Conservation (phyloP, 2,329 filamentous ascomycete species). For the Phaeosphaeria sp. region DNA sequence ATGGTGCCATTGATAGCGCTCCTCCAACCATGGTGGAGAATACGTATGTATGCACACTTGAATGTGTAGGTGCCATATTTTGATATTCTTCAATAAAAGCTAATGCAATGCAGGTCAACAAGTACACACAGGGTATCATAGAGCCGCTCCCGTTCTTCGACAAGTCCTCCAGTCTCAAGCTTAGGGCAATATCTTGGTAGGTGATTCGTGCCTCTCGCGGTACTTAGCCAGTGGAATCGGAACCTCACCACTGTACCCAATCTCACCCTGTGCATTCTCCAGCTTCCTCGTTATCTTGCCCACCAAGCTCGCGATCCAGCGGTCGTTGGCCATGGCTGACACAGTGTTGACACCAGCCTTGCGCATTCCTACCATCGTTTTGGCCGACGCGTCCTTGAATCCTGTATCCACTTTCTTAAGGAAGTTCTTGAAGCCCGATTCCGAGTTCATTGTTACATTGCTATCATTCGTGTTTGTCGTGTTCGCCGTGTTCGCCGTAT, state of each 20-base stretch:
- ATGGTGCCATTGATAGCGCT: background rate
- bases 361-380: constrained; percentile 55
- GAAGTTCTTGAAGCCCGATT: constrained; percentile 32
- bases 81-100: background rate
- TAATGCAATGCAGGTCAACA: background rate
- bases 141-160: background rate
- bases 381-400: constrained; percentile 41
- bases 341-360: constrained; percentile 52
- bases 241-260: constrained; percentile 58
- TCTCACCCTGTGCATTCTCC: constrained; percentile 57
- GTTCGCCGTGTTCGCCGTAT: constrained; percentile 12
- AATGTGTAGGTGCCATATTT: background rate
- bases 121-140: constrained; percentile 16
- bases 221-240: constrained; percentile 52
- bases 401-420: constrained; percentile 30
- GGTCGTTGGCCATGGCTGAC: constrained; percentile 57
- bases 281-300: constrained; percentile 58
- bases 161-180: too few relatives aligned
- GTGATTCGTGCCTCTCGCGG: constrained; percentile 40
- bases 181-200: constrained; percentile 47
- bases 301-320: constrained; percentile 62
- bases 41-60: background rate
- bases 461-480: constrained; percentile 6
- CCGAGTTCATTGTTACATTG: constrained; percentile 14
- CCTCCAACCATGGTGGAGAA: background rate